Evolutionary conservation across 202 grass and related monocot genomes (phyloP), one percentile per base, ranked within the genome.

Genomic region (Digitaria exilis): DNA sequence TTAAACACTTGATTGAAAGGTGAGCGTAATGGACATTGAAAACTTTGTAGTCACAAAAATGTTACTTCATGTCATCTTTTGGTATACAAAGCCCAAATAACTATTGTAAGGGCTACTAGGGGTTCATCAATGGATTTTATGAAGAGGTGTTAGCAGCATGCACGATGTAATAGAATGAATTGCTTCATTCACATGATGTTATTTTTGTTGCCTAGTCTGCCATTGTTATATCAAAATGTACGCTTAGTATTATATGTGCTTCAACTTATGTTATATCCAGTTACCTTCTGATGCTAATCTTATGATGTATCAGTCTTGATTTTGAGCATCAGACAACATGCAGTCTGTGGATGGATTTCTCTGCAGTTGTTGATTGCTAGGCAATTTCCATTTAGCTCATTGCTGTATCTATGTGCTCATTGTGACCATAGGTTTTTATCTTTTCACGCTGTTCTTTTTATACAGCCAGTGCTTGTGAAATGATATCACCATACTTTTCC

Each of bases 71-170:
- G 78, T 80, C 73, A 87, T 75, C 44, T 75, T 85, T 93, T 84
- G 80, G 60, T 91, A 94, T 94, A 94, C 92, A 44, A 18, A 80
- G 74, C 81, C 74, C 65, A 5, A 89, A 91, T 91, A 94, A 91
- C 85, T 91, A 50, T 83, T 87, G 80, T 89, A 87, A 84, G 83
- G 56, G 60, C 50, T 77, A 87, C 72, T 87, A 89, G 89, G 86
- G 86, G 65, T 84, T 86, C 46, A 24, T 63, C 50, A 73, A 45
- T 84, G 65, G 59, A 15, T 37, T 83, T 70, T 83, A 69, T 89
- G 86, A 65, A 79, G 85, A 80, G 78, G 62, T 77, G 82, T 80
- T 62, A 64, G 59, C 79, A 85, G 69, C 55, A 74, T 91, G 80
- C 80, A 84, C 11, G 60, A 80, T 84, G 79, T 86, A 80, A 80